Base-by-base conservation (phyloP, 2,329 filamentous ascomycete genomes). In the Penicillium sp. region DNA sequence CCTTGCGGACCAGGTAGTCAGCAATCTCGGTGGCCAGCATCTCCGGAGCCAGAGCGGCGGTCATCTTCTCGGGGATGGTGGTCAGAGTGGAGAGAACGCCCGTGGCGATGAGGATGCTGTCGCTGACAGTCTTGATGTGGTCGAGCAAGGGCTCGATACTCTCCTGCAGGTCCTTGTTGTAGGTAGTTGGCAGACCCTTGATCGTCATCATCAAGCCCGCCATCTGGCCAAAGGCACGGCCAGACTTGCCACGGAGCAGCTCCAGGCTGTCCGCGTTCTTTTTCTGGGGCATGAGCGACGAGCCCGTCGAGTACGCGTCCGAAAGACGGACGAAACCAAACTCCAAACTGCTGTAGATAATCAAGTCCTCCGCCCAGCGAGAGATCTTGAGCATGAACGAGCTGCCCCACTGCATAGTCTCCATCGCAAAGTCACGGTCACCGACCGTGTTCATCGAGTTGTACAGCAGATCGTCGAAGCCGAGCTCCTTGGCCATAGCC, bases 131-230 rank as follows among this genome's bases (percentile, higher is more conserved):
- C 83, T 92, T 90, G 76, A 93, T 85, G 73, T 88, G 86, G 75
- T 96, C 91, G 50, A 96, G 85, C 78, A 96, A 86, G n/a, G 89
- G 89, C 81, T 96, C 89, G 61, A 91, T 88, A 59, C 86, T 89
- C 78, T 96, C 92, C 77, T 96, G 91, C n/a, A 96, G 78, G 75
- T 96, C 91, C 78, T 96, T 96, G 81, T 96, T 94, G 81, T 96
- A 96, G 3, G 89, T 92, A 44, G 85, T 89, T 2, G 91, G 90
- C 31, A 95, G 84, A 56, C 89, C 89, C 76, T 89, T 89, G 75
- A 88, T 76, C 39, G 87, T 90, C 79, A 87, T 88, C 84, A 91
- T 91, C 64, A 95, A 78, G 39, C 90, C 91, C 5, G 89, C 85
- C 86, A 94, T 90, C 64, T 92, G 88, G 27, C 91, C 92, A 70